A percentile compares a stretch with the other conserved stretches of the same genome.
These are phyloP conservation scores for Gelatoporia subvermispora DNA, from an alignment of 768 basidiomycete species.

Conservation along the genomic window DNA sequence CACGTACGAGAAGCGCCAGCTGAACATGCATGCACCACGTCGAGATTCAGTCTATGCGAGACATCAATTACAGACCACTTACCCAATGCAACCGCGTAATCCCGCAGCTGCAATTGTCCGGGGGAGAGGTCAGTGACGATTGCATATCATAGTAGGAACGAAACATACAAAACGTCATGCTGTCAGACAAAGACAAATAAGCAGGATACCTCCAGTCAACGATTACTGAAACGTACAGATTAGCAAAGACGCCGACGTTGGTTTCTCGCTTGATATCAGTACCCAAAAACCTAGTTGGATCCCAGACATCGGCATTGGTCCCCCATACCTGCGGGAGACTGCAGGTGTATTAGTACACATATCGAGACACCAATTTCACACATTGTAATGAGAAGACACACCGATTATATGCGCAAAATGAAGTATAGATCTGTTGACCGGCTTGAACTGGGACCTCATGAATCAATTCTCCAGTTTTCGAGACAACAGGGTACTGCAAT, in stretches of 20 bases:
- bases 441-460: slow-evolving; percentile 5
- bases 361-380: too few species aligned
- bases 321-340: slow-evolving; percentile 12
- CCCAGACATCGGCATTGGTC: slow-evolving; percentile 9
- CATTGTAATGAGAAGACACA: not conserved
- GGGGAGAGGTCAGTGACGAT: not conserved
- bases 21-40: not conserved
- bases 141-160: not conserved
- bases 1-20: slow-evolving; percentile 10
- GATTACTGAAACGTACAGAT: slow-evolving; percentile 3
- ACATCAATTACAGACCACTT: too few species aligned
- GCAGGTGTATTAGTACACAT: too few species aligned
- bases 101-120: slow-evolving; percentile 9
- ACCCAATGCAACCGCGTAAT: slow-evolving; percentile 11
- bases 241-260: slow-evolving; percentile 9
- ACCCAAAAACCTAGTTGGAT: slow-evolving; percentile 13
- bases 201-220: not conserved
- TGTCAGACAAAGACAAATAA: not conserved
- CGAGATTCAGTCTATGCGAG: too few species aligned
- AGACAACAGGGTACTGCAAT: slow-evolving; percentile 6
- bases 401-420: slow-evolving; percentile 7
- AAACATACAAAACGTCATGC: slow-evolving; percentile 9
- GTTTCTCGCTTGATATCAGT: slow-evolving; percentile 8
- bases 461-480: not conserved
- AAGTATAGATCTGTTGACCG: slow-evolving; percentile 1